Evolutionary conservation across 2,329 filamentous ascomycete species (phyloP).

Genomic region (Hirsutella rhossiliensis): DNA sequence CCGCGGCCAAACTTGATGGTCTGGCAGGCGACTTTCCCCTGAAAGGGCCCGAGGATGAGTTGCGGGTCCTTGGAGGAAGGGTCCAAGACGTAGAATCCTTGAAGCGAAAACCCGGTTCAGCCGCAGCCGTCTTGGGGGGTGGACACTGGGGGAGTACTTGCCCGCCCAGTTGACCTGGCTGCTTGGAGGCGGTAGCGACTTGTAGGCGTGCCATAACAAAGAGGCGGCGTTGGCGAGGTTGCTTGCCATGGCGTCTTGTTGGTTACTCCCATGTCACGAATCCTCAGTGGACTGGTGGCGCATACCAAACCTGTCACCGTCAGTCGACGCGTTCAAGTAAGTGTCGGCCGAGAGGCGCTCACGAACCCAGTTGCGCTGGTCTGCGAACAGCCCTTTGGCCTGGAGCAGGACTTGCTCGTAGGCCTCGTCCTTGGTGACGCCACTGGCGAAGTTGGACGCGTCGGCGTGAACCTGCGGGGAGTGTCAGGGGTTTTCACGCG

Average conservation of each 20-base stretch:
- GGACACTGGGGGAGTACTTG: constrained; percentile 15
- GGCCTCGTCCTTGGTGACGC: constrained; percentile 57
- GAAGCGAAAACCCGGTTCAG: not conserved
- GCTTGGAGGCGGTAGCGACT: constrained; percentile 55
- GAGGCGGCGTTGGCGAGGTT: constrained; percentile 68
- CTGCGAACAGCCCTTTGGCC: constrained; percentile 55
- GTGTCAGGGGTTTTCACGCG: not conserved
- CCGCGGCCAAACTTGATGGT: constrained; percentile 61
- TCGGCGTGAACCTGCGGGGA: constrained; percentile 58
- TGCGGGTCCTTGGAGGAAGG: constrained; percentile 28
- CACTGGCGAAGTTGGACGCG: constrained; percentile 57
- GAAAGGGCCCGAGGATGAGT: constrained; percentile 69
- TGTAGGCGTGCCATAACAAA: constrained; percentile 68
- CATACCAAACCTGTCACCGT: constrained; percentile 9
- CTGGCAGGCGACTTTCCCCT: constrained; percentile 72
- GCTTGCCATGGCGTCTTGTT: constrained; percentile 25
- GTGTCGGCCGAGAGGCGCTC: not conserved
- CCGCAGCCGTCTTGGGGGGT: not conserved
- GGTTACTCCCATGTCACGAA: not conserved
- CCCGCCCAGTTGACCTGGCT: constrained; percentile 66
- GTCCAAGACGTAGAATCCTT: constrained; percentile 59
- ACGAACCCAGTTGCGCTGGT: constrained; percentile 68
- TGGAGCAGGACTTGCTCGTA: constrained; percentile 65
- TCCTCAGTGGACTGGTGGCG: not conserved
- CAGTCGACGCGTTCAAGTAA: not conserved